Evolutionary conservation across 305 asterid genomes (phyloP), one percentile per base, ranked within the genome.

Genomic region (Lippia alba): DNA sequence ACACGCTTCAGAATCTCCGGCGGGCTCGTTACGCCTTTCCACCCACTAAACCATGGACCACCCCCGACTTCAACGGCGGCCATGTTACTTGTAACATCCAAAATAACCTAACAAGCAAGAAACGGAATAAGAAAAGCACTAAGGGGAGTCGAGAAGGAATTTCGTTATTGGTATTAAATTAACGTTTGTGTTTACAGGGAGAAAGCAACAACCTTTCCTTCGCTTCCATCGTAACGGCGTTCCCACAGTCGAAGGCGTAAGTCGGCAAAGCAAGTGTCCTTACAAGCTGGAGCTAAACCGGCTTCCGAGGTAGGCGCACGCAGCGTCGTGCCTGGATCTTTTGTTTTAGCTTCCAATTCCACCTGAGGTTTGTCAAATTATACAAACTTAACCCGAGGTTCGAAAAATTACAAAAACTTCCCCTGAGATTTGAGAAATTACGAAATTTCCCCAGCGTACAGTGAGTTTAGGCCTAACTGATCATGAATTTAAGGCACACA

Each of bases 11-110:
- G 16, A 32, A 89, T 67, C 80, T 90, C 99, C 0, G 97, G 94
- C 19, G 91, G 45, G 14, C 56, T 2, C 0, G 99, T 87, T 74
- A 73, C 78, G 69, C 88, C 98, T 78, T 83, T 94, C 98, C 99
- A 94, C 54, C 96, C 32, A 69, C 73, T 83, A 79, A 90, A 90
- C 98, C 99, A 94, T 1, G 99, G 99, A 9, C 99, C 99, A 70
- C 99, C 99, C 45, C 99, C 99, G 14, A 94, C 99, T 85, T 94
- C 99, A 41, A 86, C 81, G 0, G 94, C 98, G 44, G 98, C 99
- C 99, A 94, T 91, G 69, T 84, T 84, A 71, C 99, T 94, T 5
- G 89, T 91, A 9, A 91, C 97, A 61, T 91, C 98, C 89, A 94
- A 79, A 40, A 92, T 79, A 58, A 85, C 89, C 99, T 94, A 61